Evolutionary conservation across 2,329 filamentous ascomycete species (phyloP), one percentile per base, ranked within the genome.

Genomic region (Hymenoscyphus fructigenus): DNA sequence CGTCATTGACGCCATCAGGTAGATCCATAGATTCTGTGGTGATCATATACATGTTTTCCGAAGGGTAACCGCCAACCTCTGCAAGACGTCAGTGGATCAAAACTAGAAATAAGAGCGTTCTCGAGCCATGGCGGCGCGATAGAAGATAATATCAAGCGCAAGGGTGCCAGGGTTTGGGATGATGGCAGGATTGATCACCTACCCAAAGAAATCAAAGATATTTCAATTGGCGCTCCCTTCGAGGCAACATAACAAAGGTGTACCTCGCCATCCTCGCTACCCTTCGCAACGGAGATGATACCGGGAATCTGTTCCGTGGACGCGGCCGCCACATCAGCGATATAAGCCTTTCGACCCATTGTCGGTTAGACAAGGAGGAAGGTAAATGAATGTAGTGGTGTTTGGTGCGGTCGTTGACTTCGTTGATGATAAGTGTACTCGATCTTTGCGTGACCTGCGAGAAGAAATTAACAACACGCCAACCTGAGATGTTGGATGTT

Each of bases 261-360:
- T 64, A 96, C 81, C 64, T 91, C 86, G 60, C 90, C 91, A 75
- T 94, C 90, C 36, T 90, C 88, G 5, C 88, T 86, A 17, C 90
- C 90, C 41, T 80, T 79, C 38, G 78, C 78, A 28, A 96, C 78
- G 38, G 81, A 74, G 58, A 78, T 78, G 58, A 95, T 79, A 59
- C 82, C 78, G 0, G 78, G 68, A 57, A 86, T 71, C 78, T 2
- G 71, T 71, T 23, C 77, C 72, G 50, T 74, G 71, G 15, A 72
- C 66, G 79, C 72, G 81, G 78, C 68, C 32, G 72, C 71, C 36
- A 83, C 66, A 74, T 93, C 89, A 60, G 80, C 78, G 58, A 87
- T 80, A 75, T 91, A 93, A 41, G 84, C 83, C 71, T 83, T 85
- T 65, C 88, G 83, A 68, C 87, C 84, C 91, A 93, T 93, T 15